These are phyloP conservation scores for Penicillium sp. DNA, from an alignment of 2,329 filamentous ascomycete species.

Conservation along the genomic window DNA sequence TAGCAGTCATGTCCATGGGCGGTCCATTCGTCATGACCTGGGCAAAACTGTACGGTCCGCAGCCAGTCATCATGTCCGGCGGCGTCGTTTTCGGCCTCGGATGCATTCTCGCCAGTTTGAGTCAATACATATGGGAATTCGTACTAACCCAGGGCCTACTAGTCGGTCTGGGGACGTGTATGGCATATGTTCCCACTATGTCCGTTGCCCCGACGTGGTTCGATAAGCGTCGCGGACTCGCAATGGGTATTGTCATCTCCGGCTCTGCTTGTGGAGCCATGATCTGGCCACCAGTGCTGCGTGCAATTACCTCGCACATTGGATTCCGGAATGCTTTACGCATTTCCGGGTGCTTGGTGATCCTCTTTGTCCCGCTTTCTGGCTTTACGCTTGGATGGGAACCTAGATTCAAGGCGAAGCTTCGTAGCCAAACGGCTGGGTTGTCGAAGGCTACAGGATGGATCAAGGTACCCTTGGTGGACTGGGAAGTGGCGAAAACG, in stretches of 20 bases:
- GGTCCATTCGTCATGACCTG: constrained; percentile 42
- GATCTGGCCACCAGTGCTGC: constrained; percentile 42
- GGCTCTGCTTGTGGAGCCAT: constrained; percentile 48
- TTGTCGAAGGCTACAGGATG: constrained; percentile 22
- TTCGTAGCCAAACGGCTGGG: constrained; percentile 21
- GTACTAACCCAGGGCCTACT: constrained; percentile 43
- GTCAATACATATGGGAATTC: constrained; percentile 40
- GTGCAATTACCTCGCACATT: constrained; percentile 35
- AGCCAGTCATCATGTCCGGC: constrained; percentile 36
- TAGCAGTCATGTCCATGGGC: constrained; percentile 44
- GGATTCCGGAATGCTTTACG: constrained; percentile 46
- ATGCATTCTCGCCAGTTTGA: constrained; percentile 40
- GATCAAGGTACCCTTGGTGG: constrained; percentile 36
- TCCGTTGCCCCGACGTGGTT: constrained; percentile 47
- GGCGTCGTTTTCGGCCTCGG: constrained; percentile 40
- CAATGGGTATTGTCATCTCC: constrained; percentile 45
- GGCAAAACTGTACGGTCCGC: constrained; percentile 40
- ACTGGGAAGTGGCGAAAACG: constrained; percentile 31
- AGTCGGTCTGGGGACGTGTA: constrained; percentile 43
- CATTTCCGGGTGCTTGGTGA: constrained; percentile 35
- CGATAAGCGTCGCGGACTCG: constrained; percentile 39
- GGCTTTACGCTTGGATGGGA: constrained; percentile 36
- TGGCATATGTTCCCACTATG: constrained; percentile 45
- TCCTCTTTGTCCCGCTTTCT: constrained; percentile 33
- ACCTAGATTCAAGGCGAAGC: constrained; percentile 29